Evolutionary conservation across 2,329 filamentous ascomycete genomes (phyloP), one percentile per base, ranked within the genome.

Genomic region (Helicocarpus griseus): DNA sequence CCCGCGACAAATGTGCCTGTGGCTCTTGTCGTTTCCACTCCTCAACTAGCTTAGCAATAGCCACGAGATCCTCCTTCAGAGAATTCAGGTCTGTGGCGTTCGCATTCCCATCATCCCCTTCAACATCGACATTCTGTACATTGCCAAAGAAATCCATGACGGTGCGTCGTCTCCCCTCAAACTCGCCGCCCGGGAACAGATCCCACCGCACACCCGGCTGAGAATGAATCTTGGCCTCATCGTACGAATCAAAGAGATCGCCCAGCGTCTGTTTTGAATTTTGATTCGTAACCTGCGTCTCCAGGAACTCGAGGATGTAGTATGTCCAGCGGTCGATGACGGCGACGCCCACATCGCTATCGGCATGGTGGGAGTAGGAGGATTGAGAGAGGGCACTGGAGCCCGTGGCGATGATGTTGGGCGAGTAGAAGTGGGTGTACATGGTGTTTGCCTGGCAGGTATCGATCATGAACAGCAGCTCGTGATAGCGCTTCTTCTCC

Each of bases 381-480:
- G 89, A 95, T 69, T 98, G 88, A 65, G 97, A 91, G 55, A 97
- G 85, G 67, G 93, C 89, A 2, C 87, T 94, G 29, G 88, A 95
- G n/a, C 93, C 93, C 0, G 94, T 98, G 0, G 93, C 93, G 63
- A 98, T 89, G 62, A 98, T 96, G 64, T 97, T 97, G 45, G 91
- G 91, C 4, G 89, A 95, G 75, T 98, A 98, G 64, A 98, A 88
- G 62, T 95, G 91, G 66, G 85, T 91, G 73, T 95, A 98, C 89
- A 98, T 96, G 29, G 93, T 98, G 69, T 98, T 98, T 51, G 93
- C 93, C 73, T 98, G 93, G 73, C 93, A 98, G 0, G 93, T 98
- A 69, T 98, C 93, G 71, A 98, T 98, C 93, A 98, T 98, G 76
- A 98, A 98, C 53, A 98, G 81, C 60, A 98, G 83, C 71, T 98